A percentile compares a stretch with the other conserved stretches of the same genome.
phyloP scores from a whole-genome alignment of 805 yeast species.

The Ogataea pignaliae region DNA sequence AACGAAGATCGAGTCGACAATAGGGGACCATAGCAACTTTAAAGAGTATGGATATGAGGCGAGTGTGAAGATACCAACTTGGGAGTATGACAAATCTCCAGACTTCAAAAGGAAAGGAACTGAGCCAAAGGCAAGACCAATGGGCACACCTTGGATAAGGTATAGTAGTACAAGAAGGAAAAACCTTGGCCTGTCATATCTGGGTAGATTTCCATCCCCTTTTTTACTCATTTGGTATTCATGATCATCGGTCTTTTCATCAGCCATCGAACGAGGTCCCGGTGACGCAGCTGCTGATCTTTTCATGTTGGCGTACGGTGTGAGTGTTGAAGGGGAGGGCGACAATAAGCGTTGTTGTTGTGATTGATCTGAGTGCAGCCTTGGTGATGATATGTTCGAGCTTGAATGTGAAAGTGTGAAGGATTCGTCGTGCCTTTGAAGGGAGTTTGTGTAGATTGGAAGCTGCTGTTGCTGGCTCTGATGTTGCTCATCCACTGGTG shows the following conservation, averaged over 20 bases:
- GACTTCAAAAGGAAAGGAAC: conserved; percentile 86
- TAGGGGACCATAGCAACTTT: conserved; percentile 91
- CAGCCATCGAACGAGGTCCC: neutral
- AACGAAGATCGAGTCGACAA: conserved; percentile 82
- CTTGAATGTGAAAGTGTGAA: conserved; percentile 4
- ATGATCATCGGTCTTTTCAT: neutral
- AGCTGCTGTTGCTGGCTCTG: too few species aligned
- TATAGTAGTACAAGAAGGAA: conserved; percentile 68
- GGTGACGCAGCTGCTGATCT: too few species aligned
- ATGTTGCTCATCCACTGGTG: too few species aligned
- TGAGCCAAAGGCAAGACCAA: conserved; percentile 92
- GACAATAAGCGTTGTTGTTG: neutral
- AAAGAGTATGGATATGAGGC: conserved; percentile 95
- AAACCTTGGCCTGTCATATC: conserved; percentile 68
- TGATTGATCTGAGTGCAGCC: conserved; percentile 7
- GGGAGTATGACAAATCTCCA: conserved; percentile 70
- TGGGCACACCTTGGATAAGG: conserved; percentile 92
- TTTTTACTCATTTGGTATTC: neutral
- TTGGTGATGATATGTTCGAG: conserved; percentile 16
- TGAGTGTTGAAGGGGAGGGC: neutral
- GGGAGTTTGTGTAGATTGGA: conserved; percentile 11
- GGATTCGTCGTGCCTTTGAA: conserved; percentile 17
- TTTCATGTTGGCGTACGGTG: conserved; percentile 1
- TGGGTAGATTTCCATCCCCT: conserved; percentile 21
- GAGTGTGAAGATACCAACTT: conserved; percentile 83